Evolutionary conservation across 108 stramenopile species (phyloP).

Genomic region (Bacterosira constricta): DNA sequence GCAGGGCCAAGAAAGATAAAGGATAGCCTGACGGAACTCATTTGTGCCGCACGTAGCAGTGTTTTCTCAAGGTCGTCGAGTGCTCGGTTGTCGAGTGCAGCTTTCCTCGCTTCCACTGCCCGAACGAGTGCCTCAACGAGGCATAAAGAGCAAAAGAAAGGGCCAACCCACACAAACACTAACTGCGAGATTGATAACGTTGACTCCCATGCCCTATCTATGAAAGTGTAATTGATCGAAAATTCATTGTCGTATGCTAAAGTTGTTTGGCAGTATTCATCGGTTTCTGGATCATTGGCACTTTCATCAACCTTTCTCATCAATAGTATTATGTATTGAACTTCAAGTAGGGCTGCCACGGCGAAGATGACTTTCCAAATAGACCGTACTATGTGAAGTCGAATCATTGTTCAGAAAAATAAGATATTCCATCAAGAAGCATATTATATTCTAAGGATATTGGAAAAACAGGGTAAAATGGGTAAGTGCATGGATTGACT

Average conservation of each 20-base stretch:
- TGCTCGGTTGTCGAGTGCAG: conserved; percentile 54
- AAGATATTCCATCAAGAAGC: too few species aligned
- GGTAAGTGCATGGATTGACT: too few species aligned
- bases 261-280: conserved; percentile 23
- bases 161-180: conserved; percentile 34
- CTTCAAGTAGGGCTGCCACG: conserved; percentile 23
- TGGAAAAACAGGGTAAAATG: too few species aligned
- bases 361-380: conserved; percentile 45
- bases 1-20: conserved; percentile 30
- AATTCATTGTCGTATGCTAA: conserved; percentile 10
- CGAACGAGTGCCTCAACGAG: conserved; percentile 53
- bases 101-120: conserved; percentile 51
- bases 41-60: conserved; percentile 41
- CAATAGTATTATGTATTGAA: conserved; percentile 25
- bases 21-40: conserved; percentile 21
- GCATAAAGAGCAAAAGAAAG: conserved; percentile 48
- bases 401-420: not conserved
- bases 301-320: not conserved
- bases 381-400: conserved; percentile 9
- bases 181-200: conserved; percentile 5
- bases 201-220: conserved; percentile 20
- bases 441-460: too few species aligned
- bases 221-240: conserved; percentile 27
- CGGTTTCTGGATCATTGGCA: conserved; percentile 7
- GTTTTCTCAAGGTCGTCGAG: conserved; percentile 56